phyloP scores from a whole-genome alignment of 768 basidiomycete species.

The Leccinum variicolor region DNA sequence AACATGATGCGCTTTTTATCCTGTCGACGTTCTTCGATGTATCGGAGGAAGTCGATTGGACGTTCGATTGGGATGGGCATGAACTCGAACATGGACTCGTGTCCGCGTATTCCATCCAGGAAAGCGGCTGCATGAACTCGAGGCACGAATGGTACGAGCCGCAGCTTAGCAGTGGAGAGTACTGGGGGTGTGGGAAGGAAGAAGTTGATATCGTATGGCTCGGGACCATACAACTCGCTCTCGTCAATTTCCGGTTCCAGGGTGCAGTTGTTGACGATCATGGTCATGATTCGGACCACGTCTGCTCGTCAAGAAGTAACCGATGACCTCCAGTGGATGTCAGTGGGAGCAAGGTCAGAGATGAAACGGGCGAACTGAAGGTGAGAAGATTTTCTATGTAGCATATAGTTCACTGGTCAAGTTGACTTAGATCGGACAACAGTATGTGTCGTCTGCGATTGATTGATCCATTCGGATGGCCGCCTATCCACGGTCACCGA shows the following conservation, averaged over 20 bases:
- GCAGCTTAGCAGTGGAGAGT: slow-evolving; percentile 14
- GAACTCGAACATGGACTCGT: slow-evolving; percentile 20
- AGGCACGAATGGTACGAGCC: slow-evolving; percentile 24
- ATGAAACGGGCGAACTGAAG: neutral
- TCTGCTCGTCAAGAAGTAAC: neutral
- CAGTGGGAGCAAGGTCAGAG: neutral
- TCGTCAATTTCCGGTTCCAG: slow-evolving; percentile 11
- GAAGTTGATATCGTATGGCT: slow-evolving; percentile 28
- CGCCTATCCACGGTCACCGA: neutral
- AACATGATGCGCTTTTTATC: slow-evolving; percentile 24
- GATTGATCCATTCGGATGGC: too few relatives aligned
- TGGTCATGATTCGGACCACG: slow-evolving; percentile 9
- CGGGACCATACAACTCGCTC: slow-evolving; percentile 19
- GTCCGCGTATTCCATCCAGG: slow-evolving; percentile 17
- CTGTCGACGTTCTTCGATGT: slow-evolving; percentile 7
- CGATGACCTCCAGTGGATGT: neutral
- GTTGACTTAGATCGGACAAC: neutral
- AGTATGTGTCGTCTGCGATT: neutral
- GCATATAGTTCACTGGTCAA: neutral
- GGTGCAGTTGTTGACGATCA: slow-evolving; percentile 17
- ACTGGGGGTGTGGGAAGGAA: slow-evolving; percentile 11
- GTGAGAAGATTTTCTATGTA: neutral
- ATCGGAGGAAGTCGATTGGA: slow-evolving; percentile 11
- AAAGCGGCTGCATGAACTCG: slow-evolving; percentile 15
- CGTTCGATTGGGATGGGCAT: slow-evolving; percentile 11